Evolutionary conservation across 2,329 filamentous ascomycete species (phyloP).

Genomic region (Diplocarpon mali): DNA sequence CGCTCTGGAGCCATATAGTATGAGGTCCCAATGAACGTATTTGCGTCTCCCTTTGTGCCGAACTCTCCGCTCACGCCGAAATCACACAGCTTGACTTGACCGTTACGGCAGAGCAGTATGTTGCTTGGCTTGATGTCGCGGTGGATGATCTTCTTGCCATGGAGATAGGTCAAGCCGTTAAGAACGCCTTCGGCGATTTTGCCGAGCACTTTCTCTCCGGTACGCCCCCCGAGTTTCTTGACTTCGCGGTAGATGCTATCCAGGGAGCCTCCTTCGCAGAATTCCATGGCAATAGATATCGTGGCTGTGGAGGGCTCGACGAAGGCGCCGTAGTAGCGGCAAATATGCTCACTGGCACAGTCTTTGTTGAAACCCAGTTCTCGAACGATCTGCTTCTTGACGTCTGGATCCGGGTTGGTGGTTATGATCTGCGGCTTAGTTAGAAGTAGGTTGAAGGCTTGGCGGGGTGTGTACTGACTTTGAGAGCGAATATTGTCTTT

Average conservation of each 20-base stretch:
- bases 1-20: conserved; percentile 99
- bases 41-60: conserved; percentile 95
- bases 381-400: conserved; percentile 96
- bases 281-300: conserved; percentile 98
- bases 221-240: conserved; percentile 86
- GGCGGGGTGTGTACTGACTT: conserved; percentile 45
- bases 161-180: conserved; percentile 86
- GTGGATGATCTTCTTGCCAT: conserved; percentile 94
- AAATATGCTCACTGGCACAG: conserved; percentile 92
- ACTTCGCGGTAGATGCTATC: conserved; percentile 97
- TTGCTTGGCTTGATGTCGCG: conserved; percentile 98
- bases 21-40: conserved; percentile 96
- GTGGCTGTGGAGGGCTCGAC: conserved; percentile 88
- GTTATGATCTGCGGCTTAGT: conserved; percentile 67
- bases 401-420: conserved; percentile 92
- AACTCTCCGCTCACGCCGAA: conserved; percentile 98
- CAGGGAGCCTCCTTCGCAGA: conserved; percentile 90
- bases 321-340: conserved; percentile 93
- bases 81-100: conserved; percentile 95
- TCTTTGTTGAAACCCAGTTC: conserved; percentile 97
- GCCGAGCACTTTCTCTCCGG: conserved; percentile 92
- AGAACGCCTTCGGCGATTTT: conserved; percentile 95
- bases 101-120: conserved; percentile 83
- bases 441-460: background rate
- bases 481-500: conserved; percentile 90